Conservation (phyloP, 805 yeast genomes). For the Dipodascopsis uninucleata region DNA sequence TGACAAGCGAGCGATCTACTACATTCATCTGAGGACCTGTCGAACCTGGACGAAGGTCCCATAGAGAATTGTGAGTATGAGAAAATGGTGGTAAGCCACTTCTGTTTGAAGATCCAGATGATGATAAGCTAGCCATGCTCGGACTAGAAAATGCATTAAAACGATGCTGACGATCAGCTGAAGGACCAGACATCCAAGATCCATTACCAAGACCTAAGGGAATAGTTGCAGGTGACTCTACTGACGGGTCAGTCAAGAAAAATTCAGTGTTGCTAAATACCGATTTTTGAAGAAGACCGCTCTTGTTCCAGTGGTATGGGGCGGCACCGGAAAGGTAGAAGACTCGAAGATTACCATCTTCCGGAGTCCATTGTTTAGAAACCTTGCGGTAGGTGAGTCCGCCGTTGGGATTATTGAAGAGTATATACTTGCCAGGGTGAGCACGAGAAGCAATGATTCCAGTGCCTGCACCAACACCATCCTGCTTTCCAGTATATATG, state of each 20-base stretch:
- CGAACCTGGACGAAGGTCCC: constrained; percentile 6
- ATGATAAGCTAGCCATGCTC: background rate
- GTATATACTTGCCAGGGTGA: constrained; percentile 23
- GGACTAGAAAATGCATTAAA: background rate
- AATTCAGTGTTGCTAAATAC: constrained; percentile 9
- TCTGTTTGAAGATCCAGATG: background rate
- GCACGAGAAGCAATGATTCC: constrained; percentile 25
- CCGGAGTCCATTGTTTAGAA: constrained; percentile 23
- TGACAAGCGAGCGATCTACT: background rate
- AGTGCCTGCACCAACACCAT: constrained; percentile 21
- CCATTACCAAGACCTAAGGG: background rate
- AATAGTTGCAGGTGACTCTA: constrained; percentile 17
- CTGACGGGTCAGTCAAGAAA: constrained; percentile 19
- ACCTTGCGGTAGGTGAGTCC: constrained; percentile 27
- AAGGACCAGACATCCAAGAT: background rate
- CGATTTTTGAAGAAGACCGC: constrained; percentile 15
- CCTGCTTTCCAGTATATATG: constrained; percentile 23
- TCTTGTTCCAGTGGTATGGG: constrained; percentile 24
- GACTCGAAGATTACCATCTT: constrained; percentile 20
- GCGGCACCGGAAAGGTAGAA: constrained; percentile 20
- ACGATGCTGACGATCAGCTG: constrained; percentile 3
- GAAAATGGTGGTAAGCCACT: background rate
- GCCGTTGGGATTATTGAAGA: constrained; percentile 24
- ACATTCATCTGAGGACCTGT: constrained; percentile 4
- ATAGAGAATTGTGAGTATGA: background rate